Percentiles rank a stretch among this genome's conserved stretches.
Evolutionary conservation across 202 grass and related monocot genomes (phyloP).

Genomic region (Elaeis oleifera): DNA sequence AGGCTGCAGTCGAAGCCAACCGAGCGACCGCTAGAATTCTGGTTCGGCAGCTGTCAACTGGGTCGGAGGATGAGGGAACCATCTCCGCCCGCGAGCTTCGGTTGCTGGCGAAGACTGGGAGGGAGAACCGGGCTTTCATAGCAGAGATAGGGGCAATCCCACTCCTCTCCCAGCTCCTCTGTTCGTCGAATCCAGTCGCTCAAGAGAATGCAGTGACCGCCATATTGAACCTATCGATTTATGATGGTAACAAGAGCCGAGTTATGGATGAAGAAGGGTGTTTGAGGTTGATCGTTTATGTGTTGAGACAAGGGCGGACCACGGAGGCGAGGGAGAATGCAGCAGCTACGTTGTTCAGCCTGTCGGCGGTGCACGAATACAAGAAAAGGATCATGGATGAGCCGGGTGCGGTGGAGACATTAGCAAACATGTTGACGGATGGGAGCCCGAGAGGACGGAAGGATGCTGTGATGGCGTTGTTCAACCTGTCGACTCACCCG

Average conservation of each 20-base stretch:
- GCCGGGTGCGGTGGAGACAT: slow-evolving; percentile 51
- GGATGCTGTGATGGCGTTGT: slow-evolving; percentile 94
- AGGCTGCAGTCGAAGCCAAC: slow-evolving; percentile 57
- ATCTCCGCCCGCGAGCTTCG: slow-evolving; percentile 65
- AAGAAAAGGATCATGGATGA: slow-evolving; percentile 82
- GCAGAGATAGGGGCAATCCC: slow-evolving; percentile 74
- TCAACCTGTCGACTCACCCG: slow-evolving; percentile 91
- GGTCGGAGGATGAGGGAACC: slow-evolving; percentile 41
- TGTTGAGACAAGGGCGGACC: slow-evolving; percentile 73
- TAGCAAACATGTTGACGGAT: slow-evolving; percentile 64
- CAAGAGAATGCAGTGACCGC: slow-evolving; percentile 96
- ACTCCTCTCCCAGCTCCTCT: slow-evolving; percentile 53
- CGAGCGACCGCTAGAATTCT: slow-evolving; percentile 64
- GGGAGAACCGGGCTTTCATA: slow-evolving; percentile 67
- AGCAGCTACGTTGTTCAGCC: slow-evolving; percentile 84
- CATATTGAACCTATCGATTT: slow-evolving; percentile 79
- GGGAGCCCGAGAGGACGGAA: slow-evolving; percentile 81
- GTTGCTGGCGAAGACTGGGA: slow-evolving; percentile 82
- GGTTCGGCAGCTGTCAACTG: slow-evolving; percentile 41
- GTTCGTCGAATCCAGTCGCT: slow-evolving; percentile 47
- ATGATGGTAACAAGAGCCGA: slow-evolving; percentile 65
- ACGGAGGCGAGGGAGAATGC: slow-evolving; percentile 87
- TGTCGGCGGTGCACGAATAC: slow-evolving; percentile 91
- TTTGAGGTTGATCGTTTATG: slow-evolving; percentile 57
- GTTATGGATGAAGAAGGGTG: slow-evolving; percentile 79